Percentiles rank a stretch among this genome's conserved stretches.
Evolutionary conservation across 139 green algal genomes (phyloP).

Genomic region (Gonium pectorale): DNA sequence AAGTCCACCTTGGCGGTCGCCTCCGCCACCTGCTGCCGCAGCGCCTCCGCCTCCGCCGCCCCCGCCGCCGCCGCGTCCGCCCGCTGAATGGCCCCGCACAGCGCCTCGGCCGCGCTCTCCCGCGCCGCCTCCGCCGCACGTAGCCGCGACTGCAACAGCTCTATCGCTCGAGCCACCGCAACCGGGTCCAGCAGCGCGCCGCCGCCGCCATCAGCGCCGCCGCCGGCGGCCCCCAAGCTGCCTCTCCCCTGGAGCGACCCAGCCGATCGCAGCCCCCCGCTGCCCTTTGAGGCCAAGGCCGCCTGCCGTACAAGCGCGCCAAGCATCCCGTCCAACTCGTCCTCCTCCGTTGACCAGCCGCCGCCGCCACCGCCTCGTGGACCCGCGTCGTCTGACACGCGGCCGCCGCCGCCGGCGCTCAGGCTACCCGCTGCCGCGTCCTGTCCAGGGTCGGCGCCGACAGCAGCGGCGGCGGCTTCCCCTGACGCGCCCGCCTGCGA

Average conservation of each 20-base stretch:
- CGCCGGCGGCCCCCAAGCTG: not conserved
- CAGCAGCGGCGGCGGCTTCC: not conserved
- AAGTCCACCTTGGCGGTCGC: constrained; percentile 52
- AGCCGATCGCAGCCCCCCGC: not conserved
- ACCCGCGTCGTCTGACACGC: not conserved
- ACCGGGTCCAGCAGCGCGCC: constrained; percentile 18
- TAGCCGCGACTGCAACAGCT: constrained; percentile 54
- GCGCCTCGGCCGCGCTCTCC: constrained; percentile 63
- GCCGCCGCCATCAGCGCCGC: not conserved
- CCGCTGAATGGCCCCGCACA: constrained; percentile 64
- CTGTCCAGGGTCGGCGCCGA: not conserved
- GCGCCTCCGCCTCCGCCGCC: constrained; percentile 31
- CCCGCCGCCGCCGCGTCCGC: constrained; percentile 58
- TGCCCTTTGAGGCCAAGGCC: not conserved
- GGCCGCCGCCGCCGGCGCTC: too few relatives aligned
- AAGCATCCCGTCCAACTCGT: constrained; percentile 18
- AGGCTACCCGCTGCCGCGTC: too few relatives aligned
- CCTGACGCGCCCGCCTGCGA: not conserved
- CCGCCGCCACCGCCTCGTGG: not conserved
- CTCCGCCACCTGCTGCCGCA: constrained; percentile 43
- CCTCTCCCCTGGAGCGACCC: not conserved
- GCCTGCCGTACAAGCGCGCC: constrained; percentile 21
- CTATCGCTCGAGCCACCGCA: constrained; percentile 35
- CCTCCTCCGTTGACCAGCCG: not conserved
- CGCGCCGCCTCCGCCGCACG: constrained; percentile 55